Conservation (phyloP, 805 yeast species). For the Wickerhamomyces subpelliculosus region DNA sequence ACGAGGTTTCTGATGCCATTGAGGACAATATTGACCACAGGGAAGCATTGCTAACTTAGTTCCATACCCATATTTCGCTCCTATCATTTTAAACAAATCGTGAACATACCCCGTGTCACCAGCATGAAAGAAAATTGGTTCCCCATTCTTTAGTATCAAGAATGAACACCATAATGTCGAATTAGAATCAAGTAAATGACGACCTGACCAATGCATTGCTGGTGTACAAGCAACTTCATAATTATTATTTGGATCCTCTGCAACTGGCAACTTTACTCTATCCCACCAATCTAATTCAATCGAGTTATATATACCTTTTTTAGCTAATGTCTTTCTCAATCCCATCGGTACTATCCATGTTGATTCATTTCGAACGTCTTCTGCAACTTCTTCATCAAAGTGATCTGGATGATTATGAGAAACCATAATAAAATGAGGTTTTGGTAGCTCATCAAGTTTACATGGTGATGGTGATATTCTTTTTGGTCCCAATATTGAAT, state of each 20-base stretch:
- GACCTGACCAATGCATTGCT: constrained; percentile 96
- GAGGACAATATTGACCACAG: constrained; percentile 92
- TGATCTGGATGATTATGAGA: constrained; percentile 97
- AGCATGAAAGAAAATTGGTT: constrained; percentile 79
- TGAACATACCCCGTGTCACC: constrained; percentile 92
- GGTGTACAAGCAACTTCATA: constrained; percentile 87
- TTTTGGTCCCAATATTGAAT: constrained; percentile 68
- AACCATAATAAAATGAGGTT: constrained; percentile 67
- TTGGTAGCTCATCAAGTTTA: constrained; percentile 51
- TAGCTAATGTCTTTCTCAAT: constrained; percentile 48
- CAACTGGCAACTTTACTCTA: constrained; percentile 32
- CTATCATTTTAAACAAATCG: constrained; percentile 64
- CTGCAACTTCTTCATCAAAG: constrained; percentile 58
- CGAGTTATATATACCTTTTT: constrained; percentile 52
- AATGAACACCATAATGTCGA: constrained; percentile 86
- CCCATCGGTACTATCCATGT: constrained; percentile 90
- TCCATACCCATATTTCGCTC: constrained; percentile 51
- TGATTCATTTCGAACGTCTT: constrained; percentile 46
- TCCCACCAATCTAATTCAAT: constrained; percentile 96
- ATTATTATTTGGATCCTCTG: constrained; percentile 31
- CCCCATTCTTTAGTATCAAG: constrained; percentile 55
- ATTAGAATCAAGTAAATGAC: constrained; percentile 75
- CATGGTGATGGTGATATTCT: constrained; percentile 79
- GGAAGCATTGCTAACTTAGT: constrained; percentile 70
- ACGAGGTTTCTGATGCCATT: constrained; percentile 89